Evolutionary conservation across 805 yeast species (phyloP), one percentile per base, ranked within the genome.

Genomic region (Candida loeiensis): DNA sequence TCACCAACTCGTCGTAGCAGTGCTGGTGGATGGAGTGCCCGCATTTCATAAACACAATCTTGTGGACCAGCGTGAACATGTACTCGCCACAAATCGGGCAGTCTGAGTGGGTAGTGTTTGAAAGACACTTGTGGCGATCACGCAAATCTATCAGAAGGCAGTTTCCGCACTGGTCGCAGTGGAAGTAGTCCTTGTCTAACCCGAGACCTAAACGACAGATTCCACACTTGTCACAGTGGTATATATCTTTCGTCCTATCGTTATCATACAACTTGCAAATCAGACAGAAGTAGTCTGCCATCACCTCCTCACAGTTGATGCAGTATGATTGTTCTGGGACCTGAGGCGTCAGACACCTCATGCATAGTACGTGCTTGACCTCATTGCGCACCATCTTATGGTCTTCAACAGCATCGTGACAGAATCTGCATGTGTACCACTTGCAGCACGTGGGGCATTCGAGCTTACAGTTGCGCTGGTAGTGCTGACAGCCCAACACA

Each of bases 51-150:
- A 90, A 89, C 15, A 88, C 95, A 31, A 89, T 95, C 8, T 88
- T 82, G 55, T 71, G 74, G 5, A 84, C 79, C 3, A 93, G 82
- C 12, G 88, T 84, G 58, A 90, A 90, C 77, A 90, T 77, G 59
- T 81, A 89, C 51, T 89, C 97, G 43, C 85, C 86, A 63, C 97
- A 90, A 26, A 90, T 87, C 1, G 96, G 95, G 59, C 97, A 90
- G 56, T 89, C 81, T 34, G 95, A 84, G 58, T 85, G 93, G 0
- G 96, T 89, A 4, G 95, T 80, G 49, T 88, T 80, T 52, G 85
- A 88, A 37, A 89, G 81, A 62, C 97, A 91, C 47, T 74, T 76
- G 64, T 91, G 97, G 44, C 80, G 77, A 46, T 82, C 79, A 47
- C 77, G 79, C 43, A 90, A 69, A 47, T 82, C 88, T 36, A 90